A percentile compares a stretch with the other conserved stretches of the same genome.
Conservation (phyloP, 2,329 filamentous ascomycete species). For the Sporothrix euskadiensis region DNA sequence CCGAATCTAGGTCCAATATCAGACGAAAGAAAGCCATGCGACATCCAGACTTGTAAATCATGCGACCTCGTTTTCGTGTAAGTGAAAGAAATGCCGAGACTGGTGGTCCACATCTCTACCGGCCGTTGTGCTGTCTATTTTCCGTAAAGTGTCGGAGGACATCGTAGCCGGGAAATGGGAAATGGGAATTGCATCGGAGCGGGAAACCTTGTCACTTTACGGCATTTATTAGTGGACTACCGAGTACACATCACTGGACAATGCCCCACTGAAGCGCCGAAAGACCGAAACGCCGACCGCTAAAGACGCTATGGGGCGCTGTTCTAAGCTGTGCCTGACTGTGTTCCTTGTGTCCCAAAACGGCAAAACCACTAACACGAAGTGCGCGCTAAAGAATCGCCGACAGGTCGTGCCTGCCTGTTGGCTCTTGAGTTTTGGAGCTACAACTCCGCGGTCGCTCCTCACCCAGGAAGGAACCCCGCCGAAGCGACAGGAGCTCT, state of each 20-base stretch:
- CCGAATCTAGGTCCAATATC: neutral
- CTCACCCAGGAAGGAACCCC: neutral
- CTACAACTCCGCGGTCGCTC: neutral
- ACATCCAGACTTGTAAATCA: neutral
- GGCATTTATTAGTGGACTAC: neutral
- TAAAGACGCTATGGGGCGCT: neutral
- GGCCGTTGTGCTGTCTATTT: neutral
- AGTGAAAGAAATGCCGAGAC: neutral
- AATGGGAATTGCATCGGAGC: neutral
- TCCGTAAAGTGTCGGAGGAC: neutral
- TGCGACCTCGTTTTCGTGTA: neutral
- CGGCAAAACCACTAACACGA: neutral
- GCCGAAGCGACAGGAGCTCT: neutral
- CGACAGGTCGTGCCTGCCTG: neutral
- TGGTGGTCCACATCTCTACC: neutral
- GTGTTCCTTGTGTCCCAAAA: neutral
- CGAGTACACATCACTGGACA: neutral
- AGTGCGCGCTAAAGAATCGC: slow-evolving; percentile 2
- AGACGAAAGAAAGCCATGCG: neutral
- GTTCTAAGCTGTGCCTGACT: too few species aligned
- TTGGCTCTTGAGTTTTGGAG: neutral
- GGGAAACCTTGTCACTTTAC: neutral
- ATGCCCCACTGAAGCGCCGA: neutral
- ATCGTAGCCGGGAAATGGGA: neutral
- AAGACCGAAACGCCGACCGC: slow-evolving; percentile 12